phyloP scores from a whole-genome alignment of 305 asterid genomes.

The Fraxinus floribunda region DNA sequence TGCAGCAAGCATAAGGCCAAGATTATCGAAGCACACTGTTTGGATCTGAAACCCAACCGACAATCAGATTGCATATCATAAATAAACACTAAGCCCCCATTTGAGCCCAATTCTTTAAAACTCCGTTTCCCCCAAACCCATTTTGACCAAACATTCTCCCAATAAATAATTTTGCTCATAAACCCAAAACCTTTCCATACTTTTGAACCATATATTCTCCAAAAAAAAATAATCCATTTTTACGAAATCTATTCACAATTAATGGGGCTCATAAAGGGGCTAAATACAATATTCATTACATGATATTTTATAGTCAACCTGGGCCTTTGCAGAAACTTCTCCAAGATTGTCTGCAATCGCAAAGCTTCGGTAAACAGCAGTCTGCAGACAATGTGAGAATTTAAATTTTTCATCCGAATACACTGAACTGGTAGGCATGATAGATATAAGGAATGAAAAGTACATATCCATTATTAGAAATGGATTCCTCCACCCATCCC shows the following conservation, averaged over 20 bases:
- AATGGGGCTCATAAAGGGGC: background rate
- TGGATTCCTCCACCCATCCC: background rate
- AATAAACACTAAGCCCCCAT: background rate
- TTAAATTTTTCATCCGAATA: slow-evolving; percentile 20
- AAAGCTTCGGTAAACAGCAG: slow-evolving; percentile 94
- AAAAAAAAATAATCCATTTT: background rate
- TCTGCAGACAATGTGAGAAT: slow-evolving; percentile 39
- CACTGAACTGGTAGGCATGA: slow-evolving; percentile 8
- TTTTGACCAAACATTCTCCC: background rate
- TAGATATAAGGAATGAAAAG: slow-evolving; percentile 4
- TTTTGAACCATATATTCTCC: background rate
- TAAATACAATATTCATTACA: background rate
- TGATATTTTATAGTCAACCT: slow-evolving; percentile 39
- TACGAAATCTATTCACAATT: background rate
- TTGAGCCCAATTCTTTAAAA: background rate
- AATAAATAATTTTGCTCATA: background rate
- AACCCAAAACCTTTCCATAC: background rate
- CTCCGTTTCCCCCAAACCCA: background rate
- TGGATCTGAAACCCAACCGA: slow-evolving; percentile 67
- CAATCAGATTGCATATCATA: slow-evolving; percentile 20
- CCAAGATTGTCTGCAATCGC: slow-evolving; percentile 87
- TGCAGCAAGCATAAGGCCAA: slow-evolving; percentile 85
- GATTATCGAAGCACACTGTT: slow-evolving; percentile 88
- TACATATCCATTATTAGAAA: background rate
- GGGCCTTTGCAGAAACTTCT: slow-evolving; percentile 90